These are phyloP conservation scores for Allium cepa DNA, from an alignment of 106 monocot species.

Conservation along the genomic window DNA sequence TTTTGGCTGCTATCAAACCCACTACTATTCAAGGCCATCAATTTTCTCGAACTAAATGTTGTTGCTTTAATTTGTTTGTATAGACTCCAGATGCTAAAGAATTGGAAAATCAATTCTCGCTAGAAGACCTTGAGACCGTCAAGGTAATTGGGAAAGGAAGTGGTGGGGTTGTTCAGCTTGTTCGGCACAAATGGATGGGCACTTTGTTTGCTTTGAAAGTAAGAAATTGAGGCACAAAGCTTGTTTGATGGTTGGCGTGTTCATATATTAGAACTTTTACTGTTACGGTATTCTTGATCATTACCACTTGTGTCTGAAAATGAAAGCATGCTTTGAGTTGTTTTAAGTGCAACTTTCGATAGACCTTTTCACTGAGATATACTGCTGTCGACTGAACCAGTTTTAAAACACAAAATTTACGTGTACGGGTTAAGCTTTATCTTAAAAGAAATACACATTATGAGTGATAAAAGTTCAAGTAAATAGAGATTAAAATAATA, in stretches of 20 bases:
- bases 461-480: too few species aligned
- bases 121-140: slow-evolving; percentile 83
- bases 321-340: background rate
- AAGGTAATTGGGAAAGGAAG: slow-evolving; percentile 97
- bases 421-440: too few species aligned
- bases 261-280: background rate
- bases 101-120: slow-evolving; percentile 40
- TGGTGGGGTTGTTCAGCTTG: slow-evolving; percentile 96
- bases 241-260: too few species aligned
- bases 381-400: too few species aligned
- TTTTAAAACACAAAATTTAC: too few species aligned
- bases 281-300: background rate
- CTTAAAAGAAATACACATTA: too few species aligned
- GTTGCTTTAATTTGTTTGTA: background rate
- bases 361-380: too few species aligned
- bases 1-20: too few species aligned
- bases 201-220: slow-evolving; percentile 88
- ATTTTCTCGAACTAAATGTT: background rate
- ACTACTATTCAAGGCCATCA: too few species aligned
- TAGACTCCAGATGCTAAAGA: slow-evolving; percentile 46
- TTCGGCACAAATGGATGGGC: slow-evolving; percentile 80
- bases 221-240: background rate
- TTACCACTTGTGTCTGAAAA: background rate
- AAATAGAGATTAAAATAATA: too few species aligned
- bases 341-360: background rate